phyloP scores from a whole-genome alignment of 2,329 filamentous ascomycete species.

The Trichoderma gracile region DNA sequence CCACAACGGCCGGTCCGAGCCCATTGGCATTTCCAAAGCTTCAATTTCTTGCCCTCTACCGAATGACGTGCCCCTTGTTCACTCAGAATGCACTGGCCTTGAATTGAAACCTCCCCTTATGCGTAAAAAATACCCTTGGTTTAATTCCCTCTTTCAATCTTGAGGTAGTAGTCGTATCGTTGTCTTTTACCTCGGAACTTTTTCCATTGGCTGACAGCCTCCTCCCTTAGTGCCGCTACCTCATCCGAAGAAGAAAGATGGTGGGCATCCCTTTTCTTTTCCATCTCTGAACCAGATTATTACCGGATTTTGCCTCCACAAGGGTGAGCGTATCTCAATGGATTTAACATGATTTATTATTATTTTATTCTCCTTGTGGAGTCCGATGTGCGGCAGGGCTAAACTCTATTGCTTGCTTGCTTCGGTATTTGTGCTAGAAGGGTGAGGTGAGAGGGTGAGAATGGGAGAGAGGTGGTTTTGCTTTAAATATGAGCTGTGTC shows the following conservation, averaged over 20 bases:
- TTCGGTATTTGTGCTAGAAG: too few species aligned
- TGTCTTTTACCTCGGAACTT: neutral
- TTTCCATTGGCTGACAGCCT: neutral
- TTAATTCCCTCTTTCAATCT: neutral
- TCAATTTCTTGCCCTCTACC: too few species aligned
- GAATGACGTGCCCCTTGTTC: slow-evolving; percentile 4
- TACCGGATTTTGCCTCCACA: too few species aligned
- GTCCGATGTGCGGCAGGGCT: slow-evolving; percentile 6
- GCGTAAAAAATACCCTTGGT: neutral
- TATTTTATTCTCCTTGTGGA: neutral
- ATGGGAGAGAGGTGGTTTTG: neutral
- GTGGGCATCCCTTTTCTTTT: slow-evolving; percentile 5
- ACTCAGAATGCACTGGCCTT: too few species aligned
- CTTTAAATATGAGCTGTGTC: slow-evolving; percentile 12
- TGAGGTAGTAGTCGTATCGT: too few species aligned
- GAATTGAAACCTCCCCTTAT: neutral
- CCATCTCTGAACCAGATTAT: neutral
- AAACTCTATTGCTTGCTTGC: slow-evolving; percentile 1
- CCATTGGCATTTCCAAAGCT: too few species aligned
- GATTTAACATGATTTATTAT: neutral
- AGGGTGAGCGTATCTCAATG: neutral
- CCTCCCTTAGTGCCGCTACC: neutral
- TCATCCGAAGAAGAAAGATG: too few species aligned
- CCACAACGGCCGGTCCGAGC: slow-evolving; percentile 10
- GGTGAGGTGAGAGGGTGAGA: neutral